A percentile compares a stretch with the other conserved stretches of the same genome.
These are phyloP conservation scores for Brassica carinata DNA, from an alignment of 345 rosid species.

Conservation along the genomic window DNA sequence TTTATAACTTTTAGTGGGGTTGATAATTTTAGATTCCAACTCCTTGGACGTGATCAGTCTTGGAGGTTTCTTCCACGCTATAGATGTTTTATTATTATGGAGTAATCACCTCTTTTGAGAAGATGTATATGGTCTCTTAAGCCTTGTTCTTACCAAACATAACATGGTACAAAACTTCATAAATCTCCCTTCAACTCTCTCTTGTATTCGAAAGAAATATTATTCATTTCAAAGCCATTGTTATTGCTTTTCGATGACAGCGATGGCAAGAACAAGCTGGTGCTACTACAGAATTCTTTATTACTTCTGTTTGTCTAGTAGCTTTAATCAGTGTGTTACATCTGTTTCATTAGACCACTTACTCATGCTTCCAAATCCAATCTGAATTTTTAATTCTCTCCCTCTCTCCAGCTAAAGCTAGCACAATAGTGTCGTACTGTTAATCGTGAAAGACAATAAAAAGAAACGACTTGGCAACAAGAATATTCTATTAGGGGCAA, in stretches of 20 bases:
- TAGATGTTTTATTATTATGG: no score
- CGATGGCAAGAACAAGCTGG: neutral
- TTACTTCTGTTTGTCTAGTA: neutral
- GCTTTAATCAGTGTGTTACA: neutral
- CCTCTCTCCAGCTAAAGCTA: neutral
- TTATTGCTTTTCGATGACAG: neutral
- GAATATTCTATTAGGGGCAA: neutral
- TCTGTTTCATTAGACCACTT: neutral
- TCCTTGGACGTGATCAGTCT: no score
- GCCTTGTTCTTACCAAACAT: neutral
- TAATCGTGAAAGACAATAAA: no score
- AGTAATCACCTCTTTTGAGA: no score
- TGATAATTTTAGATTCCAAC: no score
- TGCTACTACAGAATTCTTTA: neutral
- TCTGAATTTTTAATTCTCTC: neutral
- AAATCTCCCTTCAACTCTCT: neutral
- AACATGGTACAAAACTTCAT: neutral
- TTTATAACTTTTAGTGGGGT: no score
- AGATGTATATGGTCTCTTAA: neutral
- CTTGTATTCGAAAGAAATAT: neutral
- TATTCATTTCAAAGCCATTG: neutral
- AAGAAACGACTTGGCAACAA: neutral
- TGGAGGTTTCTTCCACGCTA: no score
- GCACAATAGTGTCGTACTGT: neutral
- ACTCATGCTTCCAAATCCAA: neutral